Conservation (phyloP, 305 asterid species). For the Ruellia speciosa region DNA sequence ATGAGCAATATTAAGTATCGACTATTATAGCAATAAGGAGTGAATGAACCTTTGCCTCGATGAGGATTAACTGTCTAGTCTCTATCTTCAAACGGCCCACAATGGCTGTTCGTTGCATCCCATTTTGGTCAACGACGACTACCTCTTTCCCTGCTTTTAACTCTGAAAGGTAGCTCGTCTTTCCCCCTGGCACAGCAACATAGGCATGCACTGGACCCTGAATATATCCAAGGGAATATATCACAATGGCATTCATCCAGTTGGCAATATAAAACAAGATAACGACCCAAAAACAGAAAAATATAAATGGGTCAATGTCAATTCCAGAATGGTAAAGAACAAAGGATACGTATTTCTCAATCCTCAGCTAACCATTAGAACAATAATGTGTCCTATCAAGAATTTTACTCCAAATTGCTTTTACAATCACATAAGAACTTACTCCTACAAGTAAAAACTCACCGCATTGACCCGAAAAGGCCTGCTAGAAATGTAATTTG, state of each 20-base stretch:
- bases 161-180: constrained; percentile 81
- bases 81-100: constrained; percentile 89
- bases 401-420: background rate
- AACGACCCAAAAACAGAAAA: background rate
- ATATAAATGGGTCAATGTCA: too few relatives aligned
- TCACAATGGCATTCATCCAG: constrained; percentile 6
- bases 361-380: background rate
- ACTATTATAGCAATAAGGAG: constrained; percentile 11
- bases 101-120: constrained; percentile 66
- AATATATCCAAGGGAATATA: constrained; percentile 15
- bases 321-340: too few relatives aligned
- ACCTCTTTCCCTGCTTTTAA: constrained; percentile 75
- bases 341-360: background rate
- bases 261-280: background rate
- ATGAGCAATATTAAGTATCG: background rate
- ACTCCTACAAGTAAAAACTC: constrained; percentile 26
- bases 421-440: background rate
- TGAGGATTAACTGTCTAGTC: constrained; percentile 65
- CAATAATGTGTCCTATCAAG: background rate
- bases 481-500: constrained; percentile 85
- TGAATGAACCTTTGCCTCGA: constrained; percentile 64
- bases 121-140: constrained; percentile 56
- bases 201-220: constrained; percentile 94
- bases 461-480: constrained; percentile 95
- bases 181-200: constrained; percentile 73